Conservation (phyloP, 140 eudicot species). For the Anethum foeniculum region DNA sequence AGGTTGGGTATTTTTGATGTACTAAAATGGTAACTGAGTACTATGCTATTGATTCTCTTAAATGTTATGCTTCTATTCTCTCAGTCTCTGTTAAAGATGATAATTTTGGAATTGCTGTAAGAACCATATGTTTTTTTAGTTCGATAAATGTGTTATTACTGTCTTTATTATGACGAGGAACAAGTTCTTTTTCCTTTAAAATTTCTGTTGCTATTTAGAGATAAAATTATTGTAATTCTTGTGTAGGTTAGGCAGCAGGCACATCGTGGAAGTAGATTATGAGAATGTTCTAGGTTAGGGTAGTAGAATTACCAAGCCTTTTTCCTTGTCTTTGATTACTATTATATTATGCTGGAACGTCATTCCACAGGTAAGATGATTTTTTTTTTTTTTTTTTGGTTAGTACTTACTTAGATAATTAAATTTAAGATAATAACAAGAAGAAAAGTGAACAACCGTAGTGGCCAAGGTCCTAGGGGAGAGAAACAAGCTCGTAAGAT, state of each 20-base stretch:
- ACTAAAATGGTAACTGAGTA: background rate
- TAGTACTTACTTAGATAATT: background rate
- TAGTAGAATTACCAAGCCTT: background rate
- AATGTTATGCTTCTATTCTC: background rate
- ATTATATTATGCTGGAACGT: background rate
- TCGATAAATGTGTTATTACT: background rate
- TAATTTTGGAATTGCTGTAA: background rate
- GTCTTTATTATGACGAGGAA: background rate
- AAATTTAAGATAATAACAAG: background rate
- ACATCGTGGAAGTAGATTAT: background rate
- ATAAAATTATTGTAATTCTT: background rate
- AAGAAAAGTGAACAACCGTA: background rate
- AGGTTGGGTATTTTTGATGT: background rate
- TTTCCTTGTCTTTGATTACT: background rate
- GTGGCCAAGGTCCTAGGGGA: background rate
- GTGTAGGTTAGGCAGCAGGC: background rate
- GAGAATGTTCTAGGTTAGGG: background rate
- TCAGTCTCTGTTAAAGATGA: background rate
- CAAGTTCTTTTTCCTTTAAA: background rate
- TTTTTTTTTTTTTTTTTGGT: too few species aligned
- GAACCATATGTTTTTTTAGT: background rate
- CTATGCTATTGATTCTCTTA: background rate
- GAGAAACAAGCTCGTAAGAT: background rate
- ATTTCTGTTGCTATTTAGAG: background rate
- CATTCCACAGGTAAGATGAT: background rate